Percentiles rank a stretch among this genome's conserved stretches.
Evolutionary conservation across 2,329 filamentous ascomycete genomes (phyloP).

Genomic region (Aspergillus unguis): DNA sequence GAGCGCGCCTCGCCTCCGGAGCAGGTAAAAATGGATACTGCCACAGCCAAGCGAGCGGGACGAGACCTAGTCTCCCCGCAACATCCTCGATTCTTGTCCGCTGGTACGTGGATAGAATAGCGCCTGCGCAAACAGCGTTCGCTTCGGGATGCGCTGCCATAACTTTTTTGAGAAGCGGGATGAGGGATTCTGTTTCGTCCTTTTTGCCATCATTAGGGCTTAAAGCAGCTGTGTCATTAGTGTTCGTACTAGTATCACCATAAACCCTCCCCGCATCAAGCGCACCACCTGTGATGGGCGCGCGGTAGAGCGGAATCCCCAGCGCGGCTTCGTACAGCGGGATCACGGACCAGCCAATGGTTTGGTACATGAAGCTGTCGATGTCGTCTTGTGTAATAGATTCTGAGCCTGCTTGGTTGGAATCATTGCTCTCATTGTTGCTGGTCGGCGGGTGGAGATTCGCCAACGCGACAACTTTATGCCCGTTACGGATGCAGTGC

Average conservation of each 20-base stretch:
- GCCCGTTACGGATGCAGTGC: conserved; percentile 83
- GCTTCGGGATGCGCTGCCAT: conserved; percentile 69
- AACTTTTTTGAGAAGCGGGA: conserved; percentile 68
- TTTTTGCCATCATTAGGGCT: conserved; percentile 4
- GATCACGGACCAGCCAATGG: conserved; percentile 82
- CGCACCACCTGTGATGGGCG: conserved; percentile 68
- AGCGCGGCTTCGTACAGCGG: conserved; percentile 79
- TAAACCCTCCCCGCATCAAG: conserved; percentile 73
- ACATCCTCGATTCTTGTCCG: conserved; percentile 93
- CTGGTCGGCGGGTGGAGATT: conserved; percentile 68
- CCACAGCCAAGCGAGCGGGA: conserved; percentile 85
- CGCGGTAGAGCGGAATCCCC: conserved; percentile 77
- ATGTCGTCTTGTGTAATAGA: conserved; percentile 57
- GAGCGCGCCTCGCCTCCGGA: conserved; percentile 27
- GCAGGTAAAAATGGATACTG: conserved; percentile 74
- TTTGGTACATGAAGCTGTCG: conserved; percentile 99
- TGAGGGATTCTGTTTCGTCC: conserved; percentile 87
- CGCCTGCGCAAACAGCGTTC: conserved; percentile 84
- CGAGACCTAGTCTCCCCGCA: conserved; percentile 75
- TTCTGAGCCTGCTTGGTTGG: conserved; percentile 1
- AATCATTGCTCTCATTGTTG: background rate
- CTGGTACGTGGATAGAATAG: conserved; percentile 93
- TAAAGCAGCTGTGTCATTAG: background rate
- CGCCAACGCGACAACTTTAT: conserved; percentile 79
- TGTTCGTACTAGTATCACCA: conserved; percentile 20